Evolutionary conservation across 805 yeast species (phyloP).

Genomic region (Helenozyma baotianmanensis): DNA sequence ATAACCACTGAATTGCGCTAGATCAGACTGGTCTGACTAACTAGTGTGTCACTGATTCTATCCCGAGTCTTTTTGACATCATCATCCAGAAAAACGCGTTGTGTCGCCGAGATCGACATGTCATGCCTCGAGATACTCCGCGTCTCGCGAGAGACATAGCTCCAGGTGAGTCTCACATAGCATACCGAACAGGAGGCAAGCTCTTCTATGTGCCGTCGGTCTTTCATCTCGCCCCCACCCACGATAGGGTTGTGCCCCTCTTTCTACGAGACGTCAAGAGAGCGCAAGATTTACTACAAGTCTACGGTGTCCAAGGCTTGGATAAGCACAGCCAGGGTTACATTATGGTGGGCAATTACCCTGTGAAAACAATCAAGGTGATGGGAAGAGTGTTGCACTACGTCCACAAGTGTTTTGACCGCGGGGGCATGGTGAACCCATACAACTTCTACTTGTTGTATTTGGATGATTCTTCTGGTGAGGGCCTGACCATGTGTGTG

Average conservation of each 20-base stretch:
- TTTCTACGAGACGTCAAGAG: constrained; percentile 27
- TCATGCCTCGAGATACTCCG: too few relatives aligned
- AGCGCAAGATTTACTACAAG: constrained; percentile 7
- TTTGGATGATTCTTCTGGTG: constrained; percentile 34
- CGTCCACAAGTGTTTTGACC: constrained; percentile 1
- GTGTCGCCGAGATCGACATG: too few relatives aligned
- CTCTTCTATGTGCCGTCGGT: constrained; percentile 31
- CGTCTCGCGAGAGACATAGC: constrained; percentile 26
- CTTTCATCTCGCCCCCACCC: constrained; percentile 29
- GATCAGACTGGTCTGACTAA: too few relatives aligned
- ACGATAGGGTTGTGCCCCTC: constrained; percentile 18
- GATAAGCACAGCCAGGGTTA: constrained; percentile 10
- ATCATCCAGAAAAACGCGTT: too few relatives aligned
- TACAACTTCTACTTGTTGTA: constrained; percentile 15
- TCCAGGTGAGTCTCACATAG: constrained; percentile 33
- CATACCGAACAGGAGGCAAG: constrained; percentile 19
- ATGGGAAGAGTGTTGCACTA: constrained; percentile 24
- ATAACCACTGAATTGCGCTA: too few relatives aligned
- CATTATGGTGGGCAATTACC: constrained; percentile 29
- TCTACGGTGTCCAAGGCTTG: constrained; percentile 16
- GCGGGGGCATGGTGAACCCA: constrained; percentile 1
- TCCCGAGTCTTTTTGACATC: too few relatives aligned
- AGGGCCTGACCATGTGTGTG: constrained; percentile 23
- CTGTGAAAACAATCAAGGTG: constrained; percentile 22
- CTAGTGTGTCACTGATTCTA: too few relatives aligned